Conservation (phyloP, 2,329 filamentous ascomycete genomes). For the Bisporella sp. region DNA sequence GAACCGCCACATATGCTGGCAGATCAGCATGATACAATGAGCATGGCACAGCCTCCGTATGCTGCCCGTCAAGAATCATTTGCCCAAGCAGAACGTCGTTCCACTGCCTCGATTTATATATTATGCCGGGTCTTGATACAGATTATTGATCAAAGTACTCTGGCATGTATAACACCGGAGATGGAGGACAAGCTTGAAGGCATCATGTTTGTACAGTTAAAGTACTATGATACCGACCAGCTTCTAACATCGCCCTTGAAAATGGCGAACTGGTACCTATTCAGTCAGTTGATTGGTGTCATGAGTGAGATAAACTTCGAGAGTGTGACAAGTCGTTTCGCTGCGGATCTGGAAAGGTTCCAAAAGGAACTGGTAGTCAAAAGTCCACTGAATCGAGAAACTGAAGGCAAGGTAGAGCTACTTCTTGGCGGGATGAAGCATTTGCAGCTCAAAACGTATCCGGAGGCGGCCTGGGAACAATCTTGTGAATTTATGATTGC, state of each 20-base stretch:
- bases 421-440: conserved; percentile 90
- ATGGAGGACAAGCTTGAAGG: conserved; percentile 92
- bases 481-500: conserved; percentile 85
- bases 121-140: conserved; percentile 90
- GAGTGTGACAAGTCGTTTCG: conserved; percentile 74
- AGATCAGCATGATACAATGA: conserved; percentile 7
- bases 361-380: conserved; percentile 71
- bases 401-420: conserved; percentile 78
- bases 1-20: conserved; percentile 43
- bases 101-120: conserved; percentile 92
- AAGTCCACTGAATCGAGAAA: conserved; percentile 57
- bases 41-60: conserved; percentile 23
- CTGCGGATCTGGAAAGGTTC: conserved; percentile 70
- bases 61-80: conserved; percentile 60
- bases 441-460: conserved; percentile 66
- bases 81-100: conserved; percentile 76
- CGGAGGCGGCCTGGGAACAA: conserved; percentile 71
- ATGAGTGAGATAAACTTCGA: conserved; percentile 93
- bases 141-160: conserved; percentile 83
- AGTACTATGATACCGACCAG: conserved; percentile 78
- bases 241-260: conserved; percentile 71
- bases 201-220: conserved; percentile 95
- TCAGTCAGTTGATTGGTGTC: conserved; percentile 85
- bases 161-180: conserved; percentile 76
- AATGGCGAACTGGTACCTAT: conserved; percentile 92